Conservation (phyloP, 1,139 yeast genomes). For the Taphrina wiesneri region DNA sequence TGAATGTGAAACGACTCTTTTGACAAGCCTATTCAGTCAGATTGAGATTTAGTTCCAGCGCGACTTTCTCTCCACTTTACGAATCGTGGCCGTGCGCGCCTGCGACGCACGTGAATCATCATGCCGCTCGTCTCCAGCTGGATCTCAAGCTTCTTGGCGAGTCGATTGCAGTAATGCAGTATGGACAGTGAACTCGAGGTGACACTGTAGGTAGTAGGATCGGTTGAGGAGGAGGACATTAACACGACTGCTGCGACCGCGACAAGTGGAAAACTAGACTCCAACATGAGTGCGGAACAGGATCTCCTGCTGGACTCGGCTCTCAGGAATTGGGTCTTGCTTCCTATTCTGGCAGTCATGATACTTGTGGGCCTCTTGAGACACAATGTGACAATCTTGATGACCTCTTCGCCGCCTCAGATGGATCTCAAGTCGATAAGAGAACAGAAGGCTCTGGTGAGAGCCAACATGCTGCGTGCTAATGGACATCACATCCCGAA, state of each 20-base stretch:
- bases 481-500: conserved; percentile 54
- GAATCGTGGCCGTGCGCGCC: not conserved
- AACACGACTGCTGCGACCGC: not conserved
- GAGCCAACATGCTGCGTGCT: conserved; percentile 56
- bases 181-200: too few relatives aligned
- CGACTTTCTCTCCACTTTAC: not conserved
- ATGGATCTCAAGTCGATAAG: conserved; percentile 57
- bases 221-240: not conserved
- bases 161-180: too few relatives aligned
- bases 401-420: conserved; percentile 61
- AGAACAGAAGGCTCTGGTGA: conserved; percentile 60
- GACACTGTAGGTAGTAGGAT: too few relatives aligned
- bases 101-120: not conserved
- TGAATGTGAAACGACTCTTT: not conserved
- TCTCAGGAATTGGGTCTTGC: conserved; percentile 82
- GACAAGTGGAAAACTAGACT: not conserved
- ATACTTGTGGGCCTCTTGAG: conserved; percentile 82
- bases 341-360: conserved; percentile 90
- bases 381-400: conserved; percentile 63
- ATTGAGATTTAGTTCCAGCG: not conserved
- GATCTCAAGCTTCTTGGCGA: not conserved
- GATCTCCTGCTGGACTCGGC: conserved; percentile 31
- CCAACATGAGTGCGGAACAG: conserved; percentile 3
- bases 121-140: not conserved
- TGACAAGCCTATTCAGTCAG: not conserved